Evolutionary conservation across 208 protist genomes (phyloP), one percentile per base, ranked within the genome.

Genomic region (Trypanosoma caninum): DNA sequence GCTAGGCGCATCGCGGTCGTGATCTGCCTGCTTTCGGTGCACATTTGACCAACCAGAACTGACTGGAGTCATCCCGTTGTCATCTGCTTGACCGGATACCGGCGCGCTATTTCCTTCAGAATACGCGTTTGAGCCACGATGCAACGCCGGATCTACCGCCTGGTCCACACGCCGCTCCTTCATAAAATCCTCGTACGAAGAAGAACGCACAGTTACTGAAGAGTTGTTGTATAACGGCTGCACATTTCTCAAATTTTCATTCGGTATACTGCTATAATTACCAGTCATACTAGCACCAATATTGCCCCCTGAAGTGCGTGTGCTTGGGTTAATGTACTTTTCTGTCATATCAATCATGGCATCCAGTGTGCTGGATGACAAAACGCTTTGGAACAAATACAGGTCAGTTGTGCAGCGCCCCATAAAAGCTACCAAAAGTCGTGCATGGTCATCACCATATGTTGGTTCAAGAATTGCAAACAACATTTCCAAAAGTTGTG

Each of bases 311-410:
- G 31, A 18, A 55, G 61, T 18, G 22, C 60, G 54, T 22, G 55
- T 63, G 40, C 51, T 37, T 22, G 72, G n/a, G 31, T 72, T 45
- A 20, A 84, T 61, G 47, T 72, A 55, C 28, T 72, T 51, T 16
- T 85, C 60, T 0, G 79, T 74, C 23, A 54, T 66, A 44, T 72
- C 68, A 11, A 82, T 65, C 25, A 86, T 64, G 23, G 74, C 44
- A 7, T 69, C 60, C n/a, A 89, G 65, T 14, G 72, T 57, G 1
- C 60, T 44, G 13, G 57, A 59, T n/a, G 72, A 82, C 0, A 85
- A 59, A 16, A 85, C 44, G 20, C 68, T 78, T 27, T 69, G 51
- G 52, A 91, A 91, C 13, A 87, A 65, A 37, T 62, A 62, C 16
- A 62, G 31, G 22, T 72, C 59, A 56, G 61, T 41, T 14, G 61